These are phyloP conservation scores for Diaporthe ampelina DNA, from an alignment of 2,329 filamentous ascomycete genomes.

Conservation along the genomic window DNA sequence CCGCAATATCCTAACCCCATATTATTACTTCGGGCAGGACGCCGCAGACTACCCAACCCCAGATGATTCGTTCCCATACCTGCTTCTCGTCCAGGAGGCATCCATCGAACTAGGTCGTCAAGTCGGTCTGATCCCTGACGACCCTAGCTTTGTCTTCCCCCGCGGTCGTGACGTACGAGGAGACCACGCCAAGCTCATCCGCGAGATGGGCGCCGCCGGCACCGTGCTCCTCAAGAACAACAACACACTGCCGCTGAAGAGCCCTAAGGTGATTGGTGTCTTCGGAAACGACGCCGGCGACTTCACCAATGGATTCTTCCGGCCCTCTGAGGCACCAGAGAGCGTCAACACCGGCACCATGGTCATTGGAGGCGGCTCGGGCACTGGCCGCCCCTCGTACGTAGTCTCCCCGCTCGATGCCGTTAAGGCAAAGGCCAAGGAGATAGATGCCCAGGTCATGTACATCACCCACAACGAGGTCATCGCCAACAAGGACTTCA, in stretches of 20 bases:
- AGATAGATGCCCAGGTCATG: constrained; percentile 14
- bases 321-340: not conserved
- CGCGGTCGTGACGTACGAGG: constrained; percentile 51
- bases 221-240: constrained; percentile 73
- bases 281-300: constrained; percentile 71
- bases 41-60: not conserved
- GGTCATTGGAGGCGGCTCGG: constrained; percentile 68
- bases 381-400: constrained; percentile 69
- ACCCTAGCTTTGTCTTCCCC: constrained; percentile 58
- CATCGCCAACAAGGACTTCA: constrained; percentile 55
- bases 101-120: constrained; percentile 1
- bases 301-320: constrained; percentile 50
- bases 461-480: constrained; percentile 42
- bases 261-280: constrained; percentile 59
- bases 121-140: constrained; percentile 53
- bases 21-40: constrained; percentile 11
- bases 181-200: constrained; percentile 23
- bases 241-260: constrained; percentile 62
- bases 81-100: not conserved
- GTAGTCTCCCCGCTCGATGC: constrained; percentile 66
- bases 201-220: constrained; percentile 17
- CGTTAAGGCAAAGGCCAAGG: constrained; percentile 1
- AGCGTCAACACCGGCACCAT: constrained; percentile 9
- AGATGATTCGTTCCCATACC: not conserved
- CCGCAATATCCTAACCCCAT: constrained; percentile 43